These are phyloP conservation scores for Macrophomina pseudophaseolina DNA, from an alignment of 2,329 filamentous ascomycete species.

Conservation along the genomic window DNA sequence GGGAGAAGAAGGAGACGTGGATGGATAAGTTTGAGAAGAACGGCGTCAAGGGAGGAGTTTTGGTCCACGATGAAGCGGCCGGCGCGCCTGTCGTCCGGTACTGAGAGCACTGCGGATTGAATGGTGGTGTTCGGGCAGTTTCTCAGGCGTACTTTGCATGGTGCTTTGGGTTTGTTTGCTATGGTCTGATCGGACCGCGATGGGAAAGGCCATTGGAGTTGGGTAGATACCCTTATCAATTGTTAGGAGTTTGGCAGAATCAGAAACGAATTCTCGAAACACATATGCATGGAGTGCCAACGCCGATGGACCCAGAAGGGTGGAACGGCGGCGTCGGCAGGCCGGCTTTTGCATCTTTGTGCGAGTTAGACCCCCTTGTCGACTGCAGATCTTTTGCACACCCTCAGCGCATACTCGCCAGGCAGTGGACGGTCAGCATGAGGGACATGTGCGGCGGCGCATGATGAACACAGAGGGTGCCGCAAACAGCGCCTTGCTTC, in stretches of 20 bases:
- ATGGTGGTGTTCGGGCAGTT: too few species aligned
- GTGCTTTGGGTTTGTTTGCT: background rate
- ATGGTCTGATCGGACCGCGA: background rate
- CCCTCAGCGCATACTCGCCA: conserved; percentile 2
- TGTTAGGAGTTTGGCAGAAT: conserved; percentile 9
- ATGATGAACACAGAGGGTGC: background rate
- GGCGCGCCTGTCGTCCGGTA: conserved; percentile 42
- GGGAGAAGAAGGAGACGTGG: conserved; percentile 46
- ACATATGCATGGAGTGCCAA: background rate
- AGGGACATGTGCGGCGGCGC: background rate
- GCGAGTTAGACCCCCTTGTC: conserved; percentile 4
- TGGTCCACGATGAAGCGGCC: conserved; percentile 39
- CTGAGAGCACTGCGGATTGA: conserved; percentile 26
- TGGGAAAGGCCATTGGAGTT: conserved; percentile 15
- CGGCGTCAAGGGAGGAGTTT: conserved; percentile 47
- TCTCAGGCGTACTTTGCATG: too few species aligned
- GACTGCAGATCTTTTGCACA: background rate
- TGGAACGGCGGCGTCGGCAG: background rate
- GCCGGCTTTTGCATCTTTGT: background rate
- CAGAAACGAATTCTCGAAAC: background rate
- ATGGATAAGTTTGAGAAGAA: conserved; percentile 49
- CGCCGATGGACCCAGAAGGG: background rate
- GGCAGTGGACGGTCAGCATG: background rate
- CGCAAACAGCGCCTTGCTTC: background rate
- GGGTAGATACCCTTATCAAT: conserved; percentile 24